A percentile compares a stretch with the other conserved stretches of the same genome.
Evolutionary conservation across 352 stramenopile genomes (phyloP).

Genomic region (Plasmopara halstedii): DNA sequence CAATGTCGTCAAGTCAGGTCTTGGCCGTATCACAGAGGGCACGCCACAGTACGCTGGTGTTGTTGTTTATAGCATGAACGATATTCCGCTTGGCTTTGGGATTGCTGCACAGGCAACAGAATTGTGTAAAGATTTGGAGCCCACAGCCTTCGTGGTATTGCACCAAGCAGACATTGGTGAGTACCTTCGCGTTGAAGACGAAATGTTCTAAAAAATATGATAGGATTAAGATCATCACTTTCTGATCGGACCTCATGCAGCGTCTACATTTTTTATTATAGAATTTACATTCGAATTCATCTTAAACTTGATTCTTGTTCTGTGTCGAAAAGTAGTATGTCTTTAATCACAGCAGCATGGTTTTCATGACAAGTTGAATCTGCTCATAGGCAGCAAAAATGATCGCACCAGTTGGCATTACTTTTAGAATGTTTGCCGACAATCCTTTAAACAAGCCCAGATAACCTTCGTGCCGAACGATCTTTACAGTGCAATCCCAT

Average conservation of each 20-base stretch:
- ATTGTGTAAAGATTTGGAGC: constrained; percentile 93
- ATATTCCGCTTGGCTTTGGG: constrained; percentile 97
- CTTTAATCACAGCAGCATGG: constrained; percentile 36
- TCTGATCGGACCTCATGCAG: constrained; percentile 10
- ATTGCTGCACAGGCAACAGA: constrained; percentile 95
- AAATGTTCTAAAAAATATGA: constrained; percentile 88
- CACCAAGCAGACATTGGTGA: constrained; percentile 99
- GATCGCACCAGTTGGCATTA: constrained; percentile 94
- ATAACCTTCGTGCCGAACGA: constrained; percentile 89
- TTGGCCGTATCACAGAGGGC: constrained; percentile 96
- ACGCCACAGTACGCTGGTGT: constrained; percentile 98
- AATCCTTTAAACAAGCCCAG: constrained; percentile 94
- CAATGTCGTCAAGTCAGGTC: constrained; percentile 97
- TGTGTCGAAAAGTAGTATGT: constrained; percentile 12
- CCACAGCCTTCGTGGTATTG: constrained; percentile 96
- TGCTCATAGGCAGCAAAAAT: constrained; percentile 88
- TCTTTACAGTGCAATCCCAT: constrained; percentile 84
- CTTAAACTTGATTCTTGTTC: too few species aligned
- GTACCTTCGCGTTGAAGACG: constrained; percentile 97
- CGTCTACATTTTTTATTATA: constrained; percentile 45
- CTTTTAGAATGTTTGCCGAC: constrained; percentile 92
- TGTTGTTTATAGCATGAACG: constrained; percentile 98
- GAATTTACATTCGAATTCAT: constrained; percentile 37
- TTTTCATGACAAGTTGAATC: constrained; percentile 51
- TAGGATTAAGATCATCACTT: not conserved